Conservation (phyloP, 768 basidiomycete genomes). For the Tulasnella sp. region DNA sequence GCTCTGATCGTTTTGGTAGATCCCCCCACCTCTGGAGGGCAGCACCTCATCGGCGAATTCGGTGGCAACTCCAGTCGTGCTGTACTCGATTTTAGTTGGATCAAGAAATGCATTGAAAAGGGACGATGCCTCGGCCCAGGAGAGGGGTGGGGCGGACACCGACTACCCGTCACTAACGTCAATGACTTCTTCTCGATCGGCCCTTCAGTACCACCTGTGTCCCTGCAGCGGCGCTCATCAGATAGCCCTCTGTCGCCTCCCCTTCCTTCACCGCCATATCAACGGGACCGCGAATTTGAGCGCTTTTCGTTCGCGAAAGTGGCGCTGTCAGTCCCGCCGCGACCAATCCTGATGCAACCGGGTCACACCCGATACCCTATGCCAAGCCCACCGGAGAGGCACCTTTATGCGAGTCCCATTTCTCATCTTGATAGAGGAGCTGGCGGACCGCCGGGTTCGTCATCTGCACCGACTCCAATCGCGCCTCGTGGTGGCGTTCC, state of each 20-base stretch:
- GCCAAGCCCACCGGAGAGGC: too few relatives aligned
- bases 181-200: slow-evolving; percentile 10
- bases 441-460: too few relatives aligned
- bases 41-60: slow-evolving; percentile 4
- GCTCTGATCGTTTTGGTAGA: slow-evolving; percentile 11
- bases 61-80: not conserved
- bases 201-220: not conserved
- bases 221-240: not conserved
- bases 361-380: too few relatives aligned
- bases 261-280: not conserved
- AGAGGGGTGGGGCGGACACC: slow-evolving; percentile 13
- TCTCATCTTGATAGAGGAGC: too few relatives aligned
- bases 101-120: slow-evolving; percentile 4
- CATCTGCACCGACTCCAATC: too few relatives aligned
- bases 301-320: not conserved
- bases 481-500: too few relatives aligned
- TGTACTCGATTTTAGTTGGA: slow-evolving; percentile 14
- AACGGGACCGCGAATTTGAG: not conserved
- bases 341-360: too few relatives aligned
- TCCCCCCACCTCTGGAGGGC: slow-evolving; percentile 6
- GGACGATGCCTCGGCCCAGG: slow-evolving; percentile 9
- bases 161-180: slow-evolving; percentile 9
- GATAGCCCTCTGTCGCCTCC: not conserved
- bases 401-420: too few relatives aligned
- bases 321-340: too few relatives aligned